These are phyloP conservation scores for Fraxinus nigra DNA, from an alignment of 305 asterid species.

Conservation along the genomic window DNA sequence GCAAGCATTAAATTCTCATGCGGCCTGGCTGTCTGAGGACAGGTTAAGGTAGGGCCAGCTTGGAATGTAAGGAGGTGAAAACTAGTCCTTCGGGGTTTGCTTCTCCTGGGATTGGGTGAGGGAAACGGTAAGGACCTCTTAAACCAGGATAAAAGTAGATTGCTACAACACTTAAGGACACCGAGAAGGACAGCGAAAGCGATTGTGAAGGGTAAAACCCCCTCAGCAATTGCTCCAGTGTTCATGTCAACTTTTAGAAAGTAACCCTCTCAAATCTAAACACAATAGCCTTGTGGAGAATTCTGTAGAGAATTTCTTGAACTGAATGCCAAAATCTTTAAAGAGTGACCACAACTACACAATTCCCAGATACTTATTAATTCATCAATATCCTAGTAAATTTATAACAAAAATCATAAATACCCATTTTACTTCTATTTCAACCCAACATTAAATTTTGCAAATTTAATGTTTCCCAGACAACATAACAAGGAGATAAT, in stretches of 20 bases:
- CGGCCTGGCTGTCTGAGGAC: neutral
- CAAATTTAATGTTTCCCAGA: neutral
- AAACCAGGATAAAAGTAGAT: neutral
- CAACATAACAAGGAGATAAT: neutral
- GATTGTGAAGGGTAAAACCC: neutral
- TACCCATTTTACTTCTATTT: neutral
- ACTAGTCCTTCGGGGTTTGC: neutral
- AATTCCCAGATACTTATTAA: neutral
- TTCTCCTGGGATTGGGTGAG: neutral
- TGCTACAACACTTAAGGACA: neutral
- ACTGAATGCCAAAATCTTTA: neutral
- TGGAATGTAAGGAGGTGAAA: neutral
- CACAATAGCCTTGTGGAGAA: neutral
- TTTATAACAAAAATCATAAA: neutral
- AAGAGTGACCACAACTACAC: neutral
- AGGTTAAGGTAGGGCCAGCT: neutral
- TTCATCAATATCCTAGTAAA: neutral
- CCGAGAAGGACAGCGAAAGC: neutral
- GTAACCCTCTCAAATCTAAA: neutral
- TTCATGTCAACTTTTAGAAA: neutral
- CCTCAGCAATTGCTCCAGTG: neutral
- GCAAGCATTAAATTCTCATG: neutral
- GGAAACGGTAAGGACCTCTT: neutral
- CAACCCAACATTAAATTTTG: neutral
- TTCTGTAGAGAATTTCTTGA: neutral